Evolutionary conservation across 106 monocot genomes (phyloP).

Genomic region (Narthecium ossifragum): DNA sequence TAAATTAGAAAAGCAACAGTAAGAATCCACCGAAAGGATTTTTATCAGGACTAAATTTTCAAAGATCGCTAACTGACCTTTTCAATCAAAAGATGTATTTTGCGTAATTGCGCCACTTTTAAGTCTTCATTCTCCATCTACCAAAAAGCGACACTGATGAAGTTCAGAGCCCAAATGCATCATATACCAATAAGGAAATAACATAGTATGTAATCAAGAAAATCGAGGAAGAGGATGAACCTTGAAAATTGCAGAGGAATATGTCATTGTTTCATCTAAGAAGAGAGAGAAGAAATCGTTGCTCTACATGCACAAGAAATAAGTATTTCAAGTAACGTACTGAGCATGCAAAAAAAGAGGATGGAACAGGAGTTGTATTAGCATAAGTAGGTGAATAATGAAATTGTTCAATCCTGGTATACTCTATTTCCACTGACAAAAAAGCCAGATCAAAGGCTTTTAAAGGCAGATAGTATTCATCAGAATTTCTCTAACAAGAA

Average conservation of each 20-base stretch:
- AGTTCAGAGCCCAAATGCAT: neutral
- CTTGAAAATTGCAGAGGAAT: conserved; percentile 93
- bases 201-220: neutral
- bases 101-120: conserved; percentile 72
- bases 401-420: too few relatives aligned
- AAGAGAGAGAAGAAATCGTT: conserved; percentile 93
- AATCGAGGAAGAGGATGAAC: conserved; percentile 10
- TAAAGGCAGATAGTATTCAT: too few relatives aligned
- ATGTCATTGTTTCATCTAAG: conserved; percentile 94
- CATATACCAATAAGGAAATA: neutral
- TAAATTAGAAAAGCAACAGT: neutral
- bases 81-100: conserved; percentile 70
- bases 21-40: conserved; percentile 5
- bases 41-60: neutral
- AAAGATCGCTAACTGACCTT: conserved; percentile 40
- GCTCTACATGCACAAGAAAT: conserved; percentile 44
- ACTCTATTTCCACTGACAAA: too few relatives aligned
- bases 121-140: conserved; percentile 78
- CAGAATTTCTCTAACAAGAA: too few relatives aligned
- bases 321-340: neutral
- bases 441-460: too few relatives aligned
- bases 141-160: neutral
- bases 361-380: neutral
- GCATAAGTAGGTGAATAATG: too few relatives aligned
- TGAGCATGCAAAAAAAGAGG: neutral